These are phyloP conservation scores for Aureobasidium vineae DNA, from an alignment of 2,329 filamentous ascomycete genomes.

Conservation along the genomic window DNA sequence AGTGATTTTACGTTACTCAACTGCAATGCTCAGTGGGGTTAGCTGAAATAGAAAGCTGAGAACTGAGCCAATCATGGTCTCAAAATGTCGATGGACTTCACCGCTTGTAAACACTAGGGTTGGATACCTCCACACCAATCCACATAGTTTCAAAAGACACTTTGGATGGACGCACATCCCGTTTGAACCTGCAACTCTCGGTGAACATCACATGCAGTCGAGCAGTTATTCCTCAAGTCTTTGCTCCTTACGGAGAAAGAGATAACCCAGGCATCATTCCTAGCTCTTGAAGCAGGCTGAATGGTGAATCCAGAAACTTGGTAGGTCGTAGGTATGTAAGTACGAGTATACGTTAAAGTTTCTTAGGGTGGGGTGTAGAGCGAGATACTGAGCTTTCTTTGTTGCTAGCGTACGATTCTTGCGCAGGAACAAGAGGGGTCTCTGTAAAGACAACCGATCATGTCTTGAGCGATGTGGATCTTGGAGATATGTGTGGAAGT, in stretches of 20 bases:
- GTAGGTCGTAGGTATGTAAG: not conserved
- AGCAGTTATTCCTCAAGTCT: not conserved
- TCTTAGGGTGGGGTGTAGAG: not conserved
- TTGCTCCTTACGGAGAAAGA: not conserved
- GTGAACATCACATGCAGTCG: not conserved
- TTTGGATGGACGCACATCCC: not conserved
- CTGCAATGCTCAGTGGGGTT: not conserved
- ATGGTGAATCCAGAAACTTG: not conserved
- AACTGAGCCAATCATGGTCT: not conserved
- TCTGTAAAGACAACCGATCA: not conserved
- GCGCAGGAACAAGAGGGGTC: not conserved
- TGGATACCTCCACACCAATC: not conserved
- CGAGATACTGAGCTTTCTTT: not conserved
- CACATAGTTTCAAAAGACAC: not conserved
- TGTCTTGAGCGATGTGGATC: not conserved
- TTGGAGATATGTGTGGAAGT: not conserved
- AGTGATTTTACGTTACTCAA: constrained; percentile 8
- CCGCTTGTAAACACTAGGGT: not conserved
- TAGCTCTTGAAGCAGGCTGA: not conserved
- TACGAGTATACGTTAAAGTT: not conserved
- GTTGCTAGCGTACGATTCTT: not conserved
- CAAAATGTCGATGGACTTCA: not conserved
- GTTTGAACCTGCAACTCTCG: not conserved
- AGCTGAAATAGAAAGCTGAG: not conserved
- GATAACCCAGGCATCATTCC: not conserved